These are phyloP conservation scores for Nannizziopsis barbatae DNA, from an alignment of 2,329 filamentous ascomycete genomes.

Conservation along the genomic window DNA sequence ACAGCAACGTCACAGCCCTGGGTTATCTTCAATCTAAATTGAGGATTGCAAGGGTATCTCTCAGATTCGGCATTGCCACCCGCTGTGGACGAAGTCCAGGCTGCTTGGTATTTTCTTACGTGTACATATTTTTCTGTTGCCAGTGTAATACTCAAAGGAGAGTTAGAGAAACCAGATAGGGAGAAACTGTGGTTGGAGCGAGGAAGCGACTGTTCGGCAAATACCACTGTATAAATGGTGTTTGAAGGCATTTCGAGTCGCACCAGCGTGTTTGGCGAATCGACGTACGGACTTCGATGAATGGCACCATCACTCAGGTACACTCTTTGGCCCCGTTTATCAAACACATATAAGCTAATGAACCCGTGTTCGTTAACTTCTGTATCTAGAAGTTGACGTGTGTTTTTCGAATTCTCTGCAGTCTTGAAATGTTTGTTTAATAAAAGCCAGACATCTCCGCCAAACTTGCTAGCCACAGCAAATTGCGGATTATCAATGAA, in stretches of 20 bases:
- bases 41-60: conserved; percentile 74
- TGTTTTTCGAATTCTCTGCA: conserved; percentile 38
- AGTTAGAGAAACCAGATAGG: conserved; percentile 65
- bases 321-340: conserved; percentile 57
- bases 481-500: conserved; percentile 56
- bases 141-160: conserved; percentile 48
- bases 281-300: conserved; percentile 74
- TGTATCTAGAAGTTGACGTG: conserved; percentile 19
- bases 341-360: conserved; percentile 76
- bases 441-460: conserved; percentile 67
- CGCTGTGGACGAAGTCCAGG: conserved; percentile 68
- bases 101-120: conserved; percentile 48
- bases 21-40: conserved; percentile 55
- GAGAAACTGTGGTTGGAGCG: conserved; percentile 71
- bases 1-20: conserved; percentile 57
- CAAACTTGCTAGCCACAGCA: conserved; percentile 40
- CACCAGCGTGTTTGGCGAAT: conserved; percentile 83
- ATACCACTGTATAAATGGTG: conserved; percentile 51
- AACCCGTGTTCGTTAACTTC: conserved; percentile 55
- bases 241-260: conserved; percentile 52
- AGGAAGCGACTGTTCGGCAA: conserved; percentile 69
- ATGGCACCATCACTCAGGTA: conserved; percentile 61
- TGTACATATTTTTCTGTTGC: conserved; percentile 52
- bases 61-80: conserved; percentile 72
- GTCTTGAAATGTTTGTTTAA: conserved; percentile 77